A percentile compares a stretch with the other conserved stretches of the same genome.
Conservation (phyloP, 1,284 basidiomycete species). For the Termitomyces sp. region DNA sequence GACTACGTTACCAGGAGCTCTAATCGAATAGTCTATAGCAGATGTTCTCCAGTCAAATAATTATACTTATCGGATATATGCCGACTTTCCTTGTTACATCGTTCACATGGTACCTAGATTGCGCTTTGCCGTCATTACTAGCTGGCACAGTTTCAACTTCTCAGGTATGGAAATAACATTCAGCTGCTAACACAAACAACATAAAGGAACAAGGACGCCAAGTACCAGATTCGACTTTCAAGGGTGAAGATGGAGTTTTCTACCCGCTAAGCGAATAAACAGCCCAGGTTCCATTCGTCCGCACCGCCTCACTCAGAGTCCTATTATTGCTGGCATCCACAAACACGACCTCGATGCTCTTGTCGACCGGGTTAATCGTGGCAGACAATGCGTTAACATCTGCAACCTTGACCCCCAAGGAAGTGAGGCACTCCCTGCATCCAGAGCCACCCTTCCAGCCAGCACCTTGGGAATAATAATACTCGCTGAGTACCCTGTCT, state of each 20-base stretch:
- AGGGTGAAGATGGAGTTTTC: too few species aligned
- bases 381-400: background rate
- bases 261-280: background rate
- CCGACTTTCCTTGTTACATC: too few species aligned
- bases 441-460: background rate
- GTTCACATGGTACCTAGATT: too few species aligned
- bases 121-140: too few species aligned
- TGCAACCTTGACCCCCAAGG: background rate
- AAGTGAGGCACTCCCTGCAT: background rate
- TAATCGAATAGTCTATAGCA: too few species aligned
- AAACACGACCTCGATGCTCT: background rate
- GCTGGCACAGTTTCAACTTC: too few species aligned
- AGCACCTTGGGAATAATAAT: background rate
- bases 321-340: background rate
- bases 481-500: background rate
- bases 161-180: background rate
- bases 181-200: background rate
- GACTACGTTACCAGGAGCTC: too few species aligned
- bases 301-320: background rate
- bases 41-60: too few species aligned
- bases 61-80: too few species aligned
- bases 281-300: background rate
- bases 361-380: background rate
- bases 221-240: too few species aligned
- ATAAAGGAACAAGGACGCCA: too few species aligned